phyloP scores from a whole-genome alignment of 1,284 basidiomycete genomes.

The Kwoniella shivajii region DNA sequence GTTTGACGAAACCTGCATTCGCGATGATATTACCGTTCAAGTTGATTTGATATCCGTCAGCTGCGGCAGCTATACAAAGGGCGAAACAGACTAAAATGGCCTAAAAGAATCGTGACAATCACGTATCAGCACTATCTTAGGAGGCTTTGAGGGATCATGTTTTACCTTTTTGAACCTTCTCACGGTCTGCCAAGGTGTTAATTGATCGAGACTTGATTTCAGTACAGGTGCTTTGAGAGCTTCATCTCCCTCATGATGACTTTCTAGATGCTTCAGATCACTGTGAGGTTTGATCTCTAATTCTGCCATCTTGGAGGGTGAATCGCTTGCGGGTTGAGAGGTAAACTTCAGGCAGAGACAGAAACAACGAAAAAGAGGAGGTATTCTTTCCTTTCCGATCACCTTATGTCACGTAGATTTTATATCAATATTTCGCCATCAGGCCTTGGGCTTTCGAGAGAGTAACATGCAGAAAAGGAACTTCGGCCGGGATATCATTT shows the following conservation, averaged over 20 bases:
- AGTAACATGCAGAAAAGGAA: too few relatives aligned
- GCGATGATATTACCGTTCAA: conserved; percentile 25
- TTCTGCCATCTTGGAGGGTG: background rate
- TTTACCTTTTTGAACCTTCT: conserved; percentile 21
- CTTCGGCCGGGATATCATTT: too few relatives aligned
- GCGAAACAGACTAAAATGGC: conserved; percentile 15
- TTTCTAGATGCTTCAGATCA: conserved; percentile 15
- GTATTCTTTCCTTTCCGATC: too few relatives aligned
- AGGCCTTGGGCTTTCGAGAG: too few relatives aligned
- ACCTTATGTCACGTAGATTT: too few relatives aligned
- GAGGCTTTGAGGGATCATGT: background rate
- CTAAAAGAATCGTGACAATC: background rate
- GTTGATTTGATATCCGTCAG: conserved; percentile 28
- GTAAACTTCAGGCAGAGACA: too few relatives aligned
- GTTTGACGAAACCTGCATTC: conserved; percentile 21
- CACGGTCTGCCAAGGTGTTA: conserved; percentile 15
- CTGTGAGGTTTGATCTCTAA: conserved; percentile 22
- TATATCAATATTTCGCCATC: too few relatives aligned
- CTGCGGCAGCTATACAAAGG: conserved; percentile 21
- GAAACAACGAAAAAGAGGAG: too few relatives aligned
- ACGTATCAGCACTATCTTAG: background rate
- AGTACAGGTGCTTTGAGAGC: conserved; percentile 11
- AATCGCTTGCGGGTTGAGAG: too few relatives aligned
- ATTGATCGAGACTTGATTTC: conserved; percentile 19
- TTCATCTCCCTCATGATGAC: conserved; percentile 2